Conservation (phyloP, 2,329 filamentous ascomycete species). For the Falciphora oryzae region DNA sequence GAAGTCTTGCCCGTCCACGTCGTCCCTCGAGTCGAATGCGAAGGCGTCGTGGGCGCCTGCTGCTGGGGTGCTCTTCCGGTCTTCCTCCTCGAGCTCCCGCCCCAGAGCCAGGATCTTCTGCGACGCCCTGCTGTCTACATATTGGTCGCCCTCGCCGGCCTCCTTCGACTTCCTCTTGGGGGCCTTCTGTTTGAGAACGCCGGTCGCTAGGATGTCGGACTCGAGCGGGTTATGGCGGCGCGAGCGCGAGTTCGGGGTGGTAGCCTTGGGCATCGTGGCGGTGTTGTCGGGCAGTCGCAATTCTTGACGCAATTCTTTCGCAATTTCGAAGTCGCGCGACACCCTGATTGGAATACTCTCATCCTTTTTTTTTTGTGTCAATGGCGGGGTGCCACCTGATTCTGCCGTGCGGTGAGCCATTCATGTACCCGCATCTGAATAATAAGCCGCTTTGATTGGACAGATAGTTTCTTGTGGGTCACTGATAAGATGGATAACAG, state of each 20-base stretch:
- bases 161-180: slow-evolving; percentile 64
- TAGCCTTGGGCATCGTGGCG: slow-evolving; percentile 71
- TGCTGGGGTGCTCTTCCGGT: slow-evolving; percentile 27
- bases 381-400: slow-evolving; percentile 8
- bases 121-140: slow-evolving; percentile 83
- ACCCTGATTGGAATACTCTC: neutral
- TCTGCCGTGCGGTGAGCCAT: slow-evolving; percentile 8
- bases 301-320: slow-evolving; percentile 7
- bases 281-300: neutral
- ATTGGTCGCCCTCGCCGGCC: slow-evolving; percentile 56
- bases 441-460: neutral
- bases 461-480: neutral
- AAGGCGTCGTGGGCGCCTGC: slow-evolving; percentile 55
- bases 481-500: slow-evolving; percentile 8
- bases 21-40: slow-evolving; percentile 66
- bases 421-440: neutral
- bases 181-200: slow-evolving; percentile 66
- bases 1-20: slow-evolving; percentile 39
- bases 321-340: neutral
- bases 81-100: slow-evolving; percentile 81
- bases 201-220: slow-evolving; percentile 72
- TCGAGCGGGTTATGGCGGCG: slow-evolving; percentile 86
- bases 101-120: slow-evolving; percentile 85
- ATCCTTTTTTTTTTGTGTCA: slow-evolving; percentile 8
- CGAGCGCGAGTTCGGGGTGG: slow-evolving; percentile 50